phyloP scores from a whole-genome alignment of 2,329 filamentous ascomycete genomes.

The Knoxdaviesia proteae region DNA sequence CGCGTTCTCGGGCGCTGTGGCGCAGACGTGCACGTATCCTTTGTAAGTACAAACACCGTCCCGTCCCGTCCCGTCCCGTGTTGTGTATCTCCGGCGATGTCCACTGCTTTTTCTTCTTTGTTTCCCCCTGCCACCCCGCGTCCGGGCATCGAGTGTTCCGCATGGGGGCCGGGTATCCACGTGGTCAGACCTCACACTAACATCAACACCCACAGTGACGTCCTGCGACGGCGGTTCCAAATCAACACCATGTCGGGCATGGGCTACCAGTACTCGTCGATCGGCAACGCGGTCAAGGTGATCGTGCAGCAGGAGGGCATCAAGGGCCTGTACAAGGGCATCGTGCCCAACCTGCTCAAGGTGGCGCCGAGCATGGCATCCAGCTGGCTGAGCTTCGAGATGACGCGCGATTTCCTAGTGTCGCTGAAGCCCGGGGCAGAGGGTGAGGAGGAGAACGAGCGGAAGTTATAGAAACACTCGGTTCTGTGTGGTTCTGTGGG shows the following conservation, averaged over 20 bases:
- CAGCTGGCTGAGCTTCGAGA: constrained; percentile 92
- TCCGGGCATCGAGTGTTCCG: not conserved
- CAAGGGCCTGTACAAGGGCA: constrained; percentile 81
- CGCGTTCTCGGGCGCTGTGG: constrained; percentile 85
- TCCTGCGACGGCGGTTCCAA: constrained; percentile 82
- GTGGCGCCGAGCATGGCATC: constrained; percentile 97
- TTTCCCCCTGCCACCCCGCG: not conserved
- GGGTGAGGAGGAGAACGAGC: constrained; percentile 1
- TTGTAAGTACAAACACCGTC: constrained; percentile 42
- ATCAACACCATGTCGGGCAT: constrained; percentile 99
- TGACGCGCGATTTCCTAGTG: constrained; percentile 73
- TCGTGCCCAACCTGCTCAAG: constrained; percentile 86
- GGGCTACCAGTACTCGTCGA: constrained; percentile 84
- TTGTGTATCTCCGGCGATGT: no score
- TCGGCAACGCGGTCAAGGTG: constrained; percentile 61
- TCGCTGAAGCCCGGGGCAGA: constrained; percentile 27
- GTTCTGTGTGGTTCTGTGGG: not conserved
- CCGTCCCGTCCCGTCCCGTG: not conserved
- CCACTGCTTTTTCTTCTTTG: not conserved
- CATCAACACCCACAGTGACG: constrained; percentile 40
- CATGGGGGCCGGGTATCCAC: not conserved
- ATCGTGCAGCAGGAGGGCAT: constrained; percentile 73
- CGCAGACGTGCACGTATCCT: constrained; percentile 94
- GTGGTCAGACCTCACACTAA: not conserved
- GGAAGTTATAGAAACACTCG: not conserved